Conservation (phyloP, 768 basidiomycete species). For the Boletellus ananiceps region DNA sequence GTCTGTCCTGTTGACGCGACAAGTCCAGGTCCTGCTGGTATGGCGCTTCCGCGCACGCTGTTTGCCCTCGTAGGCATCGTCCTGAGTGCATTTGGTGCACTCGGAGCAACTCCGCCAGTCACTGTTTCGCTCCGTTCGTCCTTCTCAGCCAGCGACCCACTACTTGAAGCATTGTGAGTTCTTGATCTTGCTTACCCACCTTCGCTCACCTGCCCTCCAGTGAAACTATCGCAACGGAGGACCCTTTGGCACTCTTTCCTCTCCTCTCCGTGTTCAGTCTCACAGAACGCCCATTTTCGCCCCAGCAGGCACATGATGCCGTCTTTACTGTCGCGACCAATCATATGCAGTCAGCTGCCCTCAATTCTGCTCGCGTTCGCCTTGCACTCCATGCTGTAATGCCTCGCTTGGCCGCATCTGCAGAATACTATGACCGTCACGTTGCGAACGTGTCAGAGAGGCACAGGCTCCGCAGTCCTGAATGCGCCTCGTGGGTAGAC, state of each 20-base stretch:
- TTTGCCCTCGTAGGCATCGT: conserved; percentile 16
- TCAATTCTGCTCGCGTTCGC: conserved; percentile 61
- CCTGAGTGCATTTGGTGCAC: conserved; percentile 11
- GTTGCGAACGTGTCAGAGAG: conserved; percentile 22
- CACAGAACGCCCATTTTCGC: conserved; percentile 34
- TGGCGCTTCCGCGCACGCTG: conserved; percentile 13
- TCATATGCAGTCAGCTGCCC: conserved; percentile 45
- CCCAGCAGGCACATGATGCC: conserved; percentile 45
- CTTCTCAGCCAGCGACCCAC: conserved; percentile 23
- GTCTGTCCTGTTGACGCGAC: conserved; percentile 7
- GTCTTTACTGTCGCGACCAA: conserved; percentile 36
- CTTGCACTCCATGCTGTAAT: conserved; percentile 74
- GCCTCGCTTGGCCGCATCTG: conserved; percentile 82
- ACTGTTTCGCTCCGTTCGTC: conserved; percentile 28
- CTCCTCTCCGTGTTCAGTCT: conserved; percentile 60
- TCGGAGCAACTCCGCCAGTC: conserved; percentile 29
- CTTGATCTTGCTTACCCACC: neutral
- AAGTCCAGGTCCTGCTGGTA: neutral
- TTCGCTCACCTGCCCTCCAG: conserved; percentile 38
- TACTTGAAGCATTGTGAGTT: conserved; percentile 31
- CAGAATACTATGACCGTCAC: conserved; percentile 57
- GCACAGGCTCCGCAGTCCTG: conserved; percentile 23
- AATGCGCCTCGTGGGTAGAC: conserved; percentile 75
- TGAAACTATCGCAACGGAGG: conserved; percentile 75
- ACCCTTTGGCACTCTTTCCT: conserved; percentile 70